Evolutionary conservation across 345 rosid genomes (phyloP), one percentile per base, ranked within the genome.

Genomic region (Crucihimalaya himalaica): DNA sequence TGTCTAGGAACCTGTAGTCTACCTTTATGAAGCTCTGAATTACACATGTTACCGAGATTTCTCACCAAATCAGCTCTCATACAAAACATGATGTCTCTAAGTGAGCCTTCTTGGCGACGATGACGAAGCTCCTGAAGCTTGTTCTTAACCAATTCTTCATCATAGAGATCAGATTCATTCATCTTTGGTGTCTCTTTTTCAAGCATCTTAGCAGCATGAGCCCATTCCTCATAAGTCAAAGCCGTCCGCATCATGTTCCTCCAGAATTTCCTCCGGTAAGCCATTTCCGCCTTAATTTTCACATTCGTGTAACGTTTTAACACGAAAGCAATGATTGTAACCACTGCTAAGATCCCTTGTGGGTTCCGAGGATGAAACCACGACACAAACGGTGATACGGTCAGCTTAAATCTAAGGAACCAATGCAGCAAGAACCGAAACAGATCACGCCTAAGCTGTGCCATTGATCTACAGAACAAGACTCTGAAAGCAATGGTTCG

Each of bases 301-400:
- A 95, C 98, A 77, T 90, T 92, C 0, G 98, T 83, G 78, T 78
- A 92, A 1, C 98, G 88, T 81, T 84, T 95, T 73, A 95, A 81
- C 72, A 87, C 63, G 79, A 95, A 86, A 3, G 99, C 99, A 71
- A 90, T 86, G 23, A 90, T 74, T 13, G 93, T 92, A 71, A 95
- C 96, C 81, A 95, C 85, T 0, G 94, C 98, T 57, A 92, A 76
- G 83, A 95, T 95, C 76, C 99, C 97, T 74, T 90, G 98, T 2
- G 99, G 98, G 66, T 95, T 95, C 63, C 92, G 82, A 0, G 99
- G 98, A 79, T 95, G 97, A 70, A 95, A 81, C 99, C 99, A 95
- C 20, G 93, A 86, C 19, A 88, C 56, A 65, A 88, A 52, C 16
- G 92, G 84, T 3, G 81, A 81, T 4, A 86, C 42, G 12, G 69